phyloP scores from a whole-genome alignment of 2,329 filamentous ascomycete genomes.

The Botrytis cinerea region DNA sequence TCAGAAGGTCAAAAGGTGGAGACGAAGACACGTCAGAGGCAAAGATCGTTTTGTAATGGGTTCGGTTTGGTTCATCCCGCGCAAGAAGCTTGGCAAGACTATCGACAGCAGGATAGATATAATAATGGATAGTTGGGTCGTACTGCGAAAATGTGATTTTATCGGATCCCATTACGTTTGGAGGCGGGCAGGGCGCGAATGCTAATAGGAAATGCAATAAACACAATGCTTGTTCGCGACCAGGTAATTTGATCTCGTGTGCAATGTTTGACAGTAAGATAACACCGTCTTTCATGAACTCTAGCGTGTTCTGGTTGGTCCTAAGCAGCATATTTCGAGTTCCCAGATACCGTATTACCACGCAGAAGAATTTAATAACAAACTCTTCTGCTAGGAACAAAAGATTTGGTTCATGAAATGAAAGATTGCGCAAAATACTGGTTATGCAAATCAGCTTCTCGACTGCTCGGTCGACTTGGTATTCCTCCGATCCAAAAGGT shows the following conservation, averaged over 20 bases:
- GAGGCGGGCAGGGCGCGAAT: constrained; percentile 79
- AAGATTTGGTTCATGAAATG: constrained; percentile 81
- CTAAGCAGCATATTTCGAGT: constrained; percentile 85
- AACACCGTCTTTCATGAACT: constrained; percentile 96
- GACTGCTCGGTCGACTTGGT: constrained; percentile 82
- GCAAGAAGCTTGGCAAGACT: constrained; percentile 88
- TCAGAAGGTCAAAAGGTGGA: constrained; percentile 76
- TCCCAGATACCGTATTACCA: constrained; percentile 81
- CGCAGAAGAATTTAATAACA: constrained; percentile 81
- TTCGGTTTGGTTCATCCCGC: constrained; percentile 88
- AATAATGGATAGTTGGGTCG: constrained; percentile 78
- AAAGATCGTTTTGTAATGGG: constrained; percentile 81
- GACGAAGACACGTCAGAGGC: constrained; percentile 65
- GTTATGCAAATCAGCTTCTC: constrained; percentile 88
- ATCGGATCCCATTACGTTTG: constrained; percentile 55
- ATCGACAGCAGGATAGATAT: constrained; percentile 87
- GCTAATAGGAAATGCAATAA: constrained; percentile 86
- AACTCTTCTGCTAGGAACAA: constrained; percentile 69
- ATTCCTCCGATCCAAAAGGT: constrained; percentile 72
- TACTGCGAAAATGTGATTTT: constrained; percentile 77
- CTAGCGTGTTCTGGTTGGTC: constrained; percentile 79
- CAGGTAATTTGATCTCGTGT: constrained; percentile 75
- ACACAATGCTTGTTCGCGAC: constrained; percentile 82
- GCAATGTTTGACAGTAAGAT: constrained; percentile 88
- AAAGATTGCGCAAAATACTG: constrained; percentile 89